Evolutionary conservation across 1,139 yeast genomes (phyloP).

Genomic region (Torulaspora pretoriensis): DNA sequence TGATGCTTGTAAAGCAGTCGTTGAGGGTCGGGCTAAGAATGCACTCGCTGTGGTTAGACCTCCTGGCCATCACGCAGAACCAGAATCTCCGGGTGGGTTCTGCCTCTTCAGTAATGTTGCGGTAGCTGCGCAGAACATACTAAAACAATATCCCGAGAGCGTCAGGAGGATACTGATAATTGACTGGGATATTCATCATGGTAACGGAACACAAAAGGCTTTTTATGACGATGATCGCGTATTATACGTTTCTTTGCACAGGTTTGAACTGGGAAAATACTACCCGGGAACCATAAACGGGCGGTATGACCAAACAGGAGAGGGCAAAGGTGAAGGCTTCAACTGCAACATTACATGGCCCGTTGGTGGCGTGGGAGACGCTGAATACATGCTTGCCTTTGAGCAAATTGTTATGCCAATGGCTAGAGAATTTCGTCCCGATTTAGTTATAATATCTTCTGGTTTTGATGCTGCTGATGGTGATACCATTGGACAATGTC

Average conservation of each 20-base stretch:
- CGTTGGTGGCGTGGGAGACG: conserved; percentile 89
- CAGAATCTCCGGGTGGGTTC: conserved; percentile 94
- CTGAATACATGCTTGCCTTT: conserved; percentile 92
- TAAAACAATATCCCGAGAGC: conserved; percentile 80
- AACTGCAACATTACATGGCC: conserved; percentile 94
- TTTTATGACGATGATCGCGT: conserved; percentile 88
- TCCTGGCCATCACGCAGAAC: conserved; percentile 99
- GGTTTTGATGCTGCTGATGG: conserved; percentile 99
- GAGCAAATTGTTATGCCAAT: conserved; percentile 84
- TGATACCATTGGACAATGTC: conserved; percentile 96
- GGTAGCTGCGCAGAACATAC: conserved; percentile 85
- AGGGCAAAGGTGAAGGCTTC: conserved; percentile 79
- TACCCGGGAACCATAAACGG: conserved; percentile 94
- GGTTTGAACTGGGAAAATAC: conserved; percentile 87
- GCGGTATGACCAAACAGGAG: conserved; percentile 73
- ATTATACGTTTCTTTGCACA: conserved; percentile 81
- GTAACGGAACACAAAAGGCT: conserved; percentile 95
- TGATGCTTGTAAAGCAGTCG: conserved; percentile 93
- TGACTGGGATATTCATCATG: conserved; percentile 99
- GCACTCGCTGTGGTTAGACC: conserved; percentile 95
- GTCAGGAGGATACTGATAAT: conserved; percentile 77
- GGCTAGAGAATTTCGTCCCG: conserved; percentile 86
- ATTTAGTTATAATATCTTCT: conserved; percentile 83
- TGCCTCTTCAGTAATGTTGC: conserved; percentile 96
- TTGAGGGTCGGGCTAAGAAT: conserved; percentile 87